Evolutionary conservation across 2,329 filamentous ascomycete species (phyloP), one percentile per base, ranked within the genome.

Genomic region (Scedosporium aurantiacum): DNA sequence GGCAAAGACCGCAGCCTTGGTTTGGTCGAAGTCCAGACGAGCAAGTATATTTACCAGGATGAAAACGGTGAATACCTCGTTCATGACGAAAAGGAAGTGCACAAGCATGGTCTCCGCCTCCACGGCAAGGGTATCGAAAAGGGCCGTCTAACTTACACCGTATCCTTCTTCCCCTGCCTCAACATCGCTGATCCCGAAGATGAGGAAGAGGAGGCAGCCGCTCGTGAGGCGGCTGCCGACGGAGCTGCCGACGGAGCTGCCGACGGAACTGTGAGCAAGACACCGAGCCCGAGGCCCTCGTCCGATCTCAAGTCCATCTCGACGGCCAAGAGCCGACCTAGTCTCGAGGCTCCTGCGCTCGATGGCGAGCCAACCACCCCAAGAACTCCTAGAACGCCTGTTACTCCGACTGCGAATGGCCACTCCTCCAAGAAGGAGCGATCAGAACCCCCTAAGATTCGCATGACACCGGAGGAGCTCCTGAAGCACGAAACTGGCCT

Each of bases 1-100:
- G 90, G 90, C 68, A 94, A 91, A 71, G 94, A 99, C 72, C 88
- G 94, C 62, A 89, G 89, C 50, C 81, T 99, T 40, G 94, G 94
- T 60, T 80, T 88, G 61, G 76, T 94, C 18, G 92, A 97, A 66
- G 74, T 97, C 27, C 79, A 83, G 60, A 86, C 88, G 7, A 79
- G 86, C 18, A 90, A 97, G 64, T 97, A 90, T 71, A 82, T 97
- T 64, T 75, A 77, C 4, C 86, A 96, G 71, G 86, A 84, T 57
- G 88, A 92, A 40, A 84, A 82, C 65, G 94, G 91, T 62, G 90
- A 95, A 69, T 97, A 90, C 69, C 74, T 88, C 52, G 82, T 90
- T 41, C 80, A 95, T 65, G 91, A 95, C 66, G 80, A 83, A 66
- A 97, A 94, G 76, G 79, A 81, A 52, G 71, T 81, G 12, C 82